phyloP scores from a whole-genome alignment of 116 monocot genomes.

The Zostera marina region DNA sequence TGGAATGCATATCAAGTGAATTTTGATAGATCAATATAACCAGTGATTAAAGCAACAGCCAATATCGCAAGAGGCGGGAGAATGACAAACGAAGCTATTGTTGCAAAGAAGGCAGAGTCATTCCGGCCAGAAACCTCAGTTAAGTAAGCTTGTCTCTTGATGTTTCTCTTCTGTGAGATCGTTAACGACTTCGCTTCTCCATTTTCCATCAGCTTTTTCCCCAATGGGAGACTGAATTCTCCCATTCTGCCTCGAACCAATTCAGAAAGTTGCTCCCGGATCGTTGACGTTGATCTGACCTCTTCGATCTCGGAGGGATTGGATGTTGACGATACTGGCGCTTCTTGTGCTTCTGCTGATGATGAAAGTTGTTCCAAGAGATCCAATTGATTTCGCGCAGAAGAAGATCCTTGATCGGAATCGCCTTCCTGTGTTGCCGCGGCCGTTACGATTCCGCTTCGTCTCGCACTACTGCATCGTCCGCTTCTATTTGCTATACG shows the following conservation, averaged over 20 bases:
- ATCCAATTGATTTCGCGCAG: constrained; percentile 52
- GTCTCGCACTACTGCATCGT: no score
- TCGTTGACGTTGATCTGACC: constrained; percentile 15
- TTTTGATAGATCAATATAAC: constrained; percentile 33
- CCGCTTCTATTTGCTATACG: no score
- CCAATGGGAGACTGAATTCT: constrained; percentile 52
- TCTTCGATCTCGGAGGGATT: constrained; percentile 12
- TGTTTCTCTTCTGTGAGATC: constrained; percentile 76
- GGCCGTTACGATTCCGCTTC: no score
- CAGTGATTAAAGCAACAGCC: constrained; percentile 24
- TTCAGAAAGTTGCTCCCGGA: constrained; percentile 53
- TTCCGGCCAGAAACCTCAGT: constrained; percentile 53
- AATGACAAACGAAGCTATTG: constrained; percentile 63
- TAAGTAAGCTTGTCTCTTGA: constrained; percentile 74
- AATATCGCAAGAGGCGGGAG: constrained; percentile 33
- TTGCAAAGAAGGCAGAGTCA: constrained; percentile 65
- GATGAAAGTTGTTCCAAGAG: constrained; percentile 65
- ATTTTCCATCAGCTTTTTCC: constrained; percentile 42
- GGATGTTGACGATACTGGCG: no score
- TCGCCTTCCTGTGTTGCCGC: no score
- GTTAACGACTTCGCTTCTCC: constrained; percentile 36
- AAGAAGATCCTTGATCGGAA: no score
- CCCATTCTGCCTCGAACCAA: constrained; percentile 33
- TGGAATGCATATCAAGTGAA: no score
- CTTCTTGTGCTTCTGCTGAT: no score